phyloP scores from a whole-genome alignment of 2,329 filamentous ascomycete genomes.

The Botrytis porri region DNA sequence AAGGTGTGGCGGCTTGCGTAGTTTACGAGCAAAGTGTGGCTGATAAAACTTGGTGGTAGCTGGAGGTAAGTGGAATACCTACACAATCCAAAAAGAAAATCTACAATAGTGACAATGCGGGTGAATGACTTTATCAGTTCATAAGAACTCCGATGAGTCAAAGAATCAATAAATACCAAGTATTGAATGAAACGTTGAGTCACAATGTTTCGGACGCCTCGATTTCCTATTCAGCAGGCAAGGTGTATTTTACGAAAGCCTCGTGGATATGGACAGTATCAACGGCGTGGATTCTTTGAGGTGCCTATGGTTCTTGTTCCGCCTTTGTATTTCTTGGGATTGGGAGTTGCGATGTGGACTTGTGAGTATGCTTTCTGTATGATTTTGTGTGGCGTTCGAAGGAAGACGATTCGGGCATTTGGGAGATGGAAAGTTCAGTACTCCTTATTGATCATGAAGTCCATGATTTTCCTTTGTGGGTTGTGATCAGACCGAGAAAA shows the following conservation, averaged over 20 bases:
- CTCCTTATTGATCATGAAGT: not conserved
- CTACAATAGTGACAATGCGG: not conserved
- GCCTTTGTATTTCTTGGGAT: conserved; percentile 62
- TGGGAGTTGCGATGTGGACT: conserved; percentile 62
- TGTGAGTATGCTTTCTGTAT: conserved; percentile 31
- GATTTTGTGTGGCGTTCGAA: not conserved
- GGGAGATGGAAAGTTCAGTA: not conserved
- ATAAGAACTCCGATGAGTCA: not conserved
- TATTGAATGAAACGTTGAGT: not conserved
- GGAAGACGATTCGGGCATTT: not conserved
- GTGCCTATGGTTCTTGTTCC: conserved; percentile 39
- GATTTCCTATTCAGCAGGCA: not conserved
- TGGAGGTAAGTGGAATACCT: not conserved
- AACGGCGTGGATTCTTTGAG: conserved; percentile 25
- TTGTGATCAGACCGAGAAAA: not conserved
- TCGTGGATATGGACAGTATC: conserved; percentile 10
- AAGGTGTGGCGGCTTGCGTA: not conserved
- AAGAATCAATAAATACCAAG: not conserved
- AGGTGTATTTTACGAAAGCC: conserved; percentile 1
- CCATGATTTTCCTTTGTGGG: too few species aligned
- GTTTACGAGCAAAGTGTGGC: not conserved
- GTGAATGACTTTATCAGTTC: not conserved
- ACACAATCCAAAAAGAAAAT: not conserved
- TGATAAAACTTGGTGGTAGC: not conserved
- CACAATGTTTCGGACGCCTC: conserved; percentile 9